A percentile compares a stretch with the other conserved stretches of the same genome.
Conservation (phyloP, 805 yeast genomes). For the Pichia nakasei region DNA sequence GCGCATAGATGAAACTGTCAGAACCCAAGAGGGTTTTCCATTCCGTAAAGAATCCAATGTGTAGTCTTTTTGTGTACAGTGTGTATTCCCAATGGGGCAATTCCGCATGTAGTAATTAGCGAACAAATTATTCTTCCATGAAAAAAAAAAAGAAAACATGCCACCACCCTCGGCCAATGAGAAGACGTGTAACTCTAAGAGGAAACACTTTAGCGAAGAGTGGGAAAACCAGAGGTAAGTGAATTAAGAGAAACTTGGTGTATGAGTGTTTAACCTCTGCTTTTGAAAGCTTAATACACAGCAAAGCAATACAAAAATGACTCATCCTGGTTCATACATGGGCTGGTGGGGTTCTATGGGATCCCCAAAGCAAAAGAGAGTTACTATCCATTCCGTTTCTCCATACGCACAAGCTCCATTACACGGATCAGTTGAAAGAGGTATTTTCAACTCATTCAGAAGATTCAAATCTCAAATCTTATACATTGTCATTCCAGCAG, state of each 20-base stretch:
- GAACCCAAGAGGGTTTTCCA: conserved; percentile 17
- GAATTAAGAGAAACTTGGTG: too few species aligned
- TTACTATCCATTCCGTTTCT: conserved; percentile 83
- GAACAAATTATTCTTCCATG: too few species aligned
- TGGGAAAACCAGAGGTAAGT: not conserved
- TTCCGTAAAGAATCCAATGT: conserved; percentile 11
- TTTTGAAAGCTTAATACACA: too few species aligned
- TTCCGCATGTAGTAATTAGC: not conserved
- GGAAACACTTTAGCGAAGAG: not conserved
- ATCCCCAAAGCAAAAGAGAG: conserved; percentile 77
- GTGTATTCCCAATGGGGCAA: not conserved
- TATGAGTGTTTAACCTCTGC: too few species aligned
- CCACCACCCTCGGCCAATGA: conserved; percentile 2
- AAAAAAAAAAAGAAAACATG: not conserved
- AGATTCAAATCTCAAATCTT: conserved; percentile 82
- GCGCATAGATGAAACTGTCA: conserved; percentile 16
- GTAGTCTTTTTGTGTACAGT: too few species aligned
- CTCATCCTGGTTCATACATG: conserved; percentile 67
- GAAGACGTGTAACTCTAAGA: not conserved
- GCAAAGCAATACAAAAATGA: conserved; percentile 5
- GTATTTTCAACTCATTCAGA: conserved; percentile 89
- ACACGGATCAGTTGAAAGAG: conserved; percentile 75
- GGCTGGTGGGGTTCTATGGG: conserved; percentile 98
- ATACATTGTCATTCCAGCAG: conserved; percentile 69
- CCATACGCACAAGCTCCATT: conserved; percentile 91